Percentiles rank a stretch among this genome's conserved stretches.
Evolutionary conservation across 2,329 filamentous ascomycete genomes (phyloP).

Genomic region (Tolypocladium nubicola): DNA sequence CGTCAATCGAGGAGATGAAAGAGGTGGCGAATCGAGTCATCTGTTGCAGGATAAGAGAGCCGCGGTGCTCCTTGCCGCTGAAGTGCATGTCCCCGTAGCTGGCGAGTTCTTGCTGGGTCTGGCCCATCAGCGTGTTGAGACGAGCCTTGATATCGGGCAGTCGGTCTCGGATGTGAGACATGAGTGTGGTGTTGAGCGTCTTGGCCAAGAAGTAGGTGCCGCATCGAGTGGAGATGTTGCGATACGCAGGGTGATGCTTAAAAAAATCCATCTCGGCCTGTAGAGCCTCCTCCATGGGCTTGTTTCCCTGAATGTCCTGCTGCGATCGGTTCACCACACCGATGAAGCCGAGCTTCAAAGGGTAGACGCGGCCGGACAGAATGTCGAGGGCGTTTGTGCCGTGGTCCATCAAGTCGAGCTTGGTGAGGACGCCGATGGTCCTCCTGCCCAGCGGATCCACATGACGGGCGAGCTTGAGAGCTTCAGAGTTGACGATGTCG

Average conservation of each 20-base stretch:
- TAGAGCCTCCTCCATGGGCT: slow-evolving; percentile 86
- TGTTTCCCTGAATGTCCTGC: slow-evolving; percentile 93
- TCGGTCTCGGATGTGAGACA: slow-evolving; percentile 91
- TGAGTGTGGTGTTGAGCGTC: slow-evolving; percentile 87
- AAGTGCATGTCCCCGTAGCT: slow-evolving; percentile 98
- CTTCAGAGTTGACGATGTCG: slow-evolving; percentile 96
- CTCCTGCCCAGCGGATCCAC: slow-evolving; percentile 89
- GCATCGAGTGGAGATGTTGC: slow-evolving; percentile 88
- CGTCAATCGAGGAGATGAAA: slow-evolving; percentile 97
- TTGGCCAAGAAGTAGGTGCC: slow-evolving; percentile 92
- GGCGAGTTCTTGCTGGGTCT: slow-evolving; percentile 95
- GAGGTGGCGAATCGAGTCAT: slow-evolving; percentile 98
- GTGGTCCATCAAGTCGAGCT: slow-evolving; percentile 97
- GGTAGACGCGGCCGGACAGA: slow-evolving; percentile 92
- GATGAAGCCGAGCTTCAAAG: slow-evolving; percentile 93
- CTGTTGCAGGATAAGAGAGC: slow-evolving; percentile 86
- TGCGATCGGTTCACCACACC: slow-evolving; percentile 97
- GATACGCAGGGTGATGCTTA: slow-evolving; percentile 90
- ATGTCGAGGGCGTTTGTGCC: slow-evolving; percentile 97
- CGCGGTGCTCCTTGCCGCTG: slow-evolving; percentile 91
- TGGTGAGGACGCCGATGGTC: slow-evolving; percentile 94
- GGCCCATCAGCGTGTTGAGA: slow-evolving; percentile 97
- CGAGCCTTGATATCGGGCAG: slow-evolving; percentile 96
- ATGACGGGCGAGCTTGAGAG: slow-evolving; percentile 90
- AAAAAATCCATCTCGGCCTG: slow-evolving; percentile 91